A percentile compares a stretch with the other conserved stretches of the same genome.
Evolutionary conservation across 2,329 filamentous ascomycete species (phyloP).

Genomic region (Bipolaris bicolor): DNA sequence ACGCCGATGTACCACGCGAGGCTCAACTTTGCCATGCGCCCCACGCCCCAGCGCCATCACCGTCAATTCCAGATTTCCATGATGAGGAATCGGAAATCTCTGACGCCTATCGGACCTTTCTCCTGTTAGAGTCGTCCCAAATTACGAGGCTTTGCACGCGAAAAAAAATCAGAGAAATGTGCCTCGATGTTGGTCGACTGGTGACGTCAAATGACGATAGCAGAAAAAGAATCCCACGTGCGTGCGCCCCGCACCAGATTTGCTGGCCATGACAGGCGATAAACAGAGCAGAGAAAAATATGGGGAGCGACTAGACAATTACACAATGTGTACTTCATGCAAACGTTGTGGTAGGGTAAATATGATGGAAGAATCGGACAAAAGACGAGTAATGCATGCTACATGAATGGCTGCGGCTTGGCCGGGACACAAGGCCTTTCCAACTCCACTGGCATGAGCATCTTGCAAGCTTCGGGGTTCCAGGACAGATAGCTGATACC

Average conservation of each 20-base stretch:
- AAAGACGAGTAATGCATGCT: background rate
- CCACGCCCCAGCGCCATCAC: slow-evolving; percentile 7
- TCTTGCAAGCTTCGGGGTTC: background rate
- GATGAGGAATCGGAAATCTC: slow-evolving; percentile 26
- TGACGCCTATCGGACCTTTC: background rate
- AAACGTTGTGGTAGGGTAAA: background rate
- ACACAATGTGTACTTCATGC: background rate
- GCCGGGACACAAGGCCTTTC: background rate
- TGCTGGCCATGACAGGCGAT: slow-evolving; percentile 3
- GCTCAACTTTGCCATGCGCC: slow-evolving; percentile 29
- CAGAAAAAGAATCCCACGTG: slow-evolving; percentile 4
- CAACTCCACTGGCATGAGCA: background rate
- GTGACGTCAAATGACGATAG: slow-evolving; percentile 12
- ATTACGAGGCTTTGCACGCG: background rate
- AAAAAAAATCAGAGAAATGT: background rate
- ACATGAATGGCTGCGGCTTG: background rate
- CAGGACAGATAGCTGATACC: background rate
- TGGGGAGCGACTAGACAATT: background rate
- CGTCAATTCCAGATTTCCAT: slow-evolving; percentile 31
- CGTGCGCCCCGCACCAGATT: slow-evolving; percentile 10
- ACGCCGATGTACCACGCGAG: slow-evolving; percentile 27
- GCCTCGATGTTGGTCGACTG: background rate
- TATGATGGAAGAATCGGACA: background rate
- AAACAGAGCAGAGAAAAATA: background rate
- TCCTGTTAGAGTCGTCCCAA: background rate